Base-by-base conservation (phyloP, 2,329 filamentous ascomycete genomes). In the Trichoderma sp. region DNA sequence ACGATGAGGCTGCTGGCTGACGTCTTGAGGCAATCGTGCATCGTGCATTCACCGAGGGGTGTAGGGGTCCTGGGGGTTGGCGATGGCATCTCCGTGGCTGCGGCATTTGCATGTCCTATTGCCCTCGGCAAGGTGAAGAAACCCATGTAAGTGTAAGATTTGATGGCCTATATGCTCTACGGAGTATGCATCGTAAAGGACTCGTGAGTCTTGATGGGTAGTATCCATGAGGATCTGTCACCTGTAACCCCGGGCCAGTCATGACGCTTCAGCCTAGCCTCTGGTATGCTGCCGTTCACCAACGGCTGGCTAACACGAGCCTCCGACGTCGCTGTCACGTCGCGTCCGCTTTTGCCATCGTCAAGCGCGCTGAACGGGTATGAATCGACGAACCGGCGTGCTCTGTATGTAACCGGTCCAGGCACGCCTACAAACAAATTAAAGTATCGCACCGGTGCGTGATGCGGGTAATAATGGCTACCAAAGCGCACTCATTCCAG, bases 321-420 rank as follows among this genome's bases (percentile, higher is more conserved):
- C 50, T 63, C 60, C 60, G 50, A 63, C 60, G 60, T 63, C 60
- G 60, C 60, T 63, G 48, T 30, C 50, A 30, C 50, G 60, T 39
- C 19, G 28, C 45, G 45, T 24, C 14, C 34, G 34, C 12, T 15
- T 48, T 34, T 10, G 30, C 30, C 30, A 7, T 34, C 30, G 9
- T 1, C 30, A 12, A 34, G 30, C 30, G 30, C 30, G 30, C 30
- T 34, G 6, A 34, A 12, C 9, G 10, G 30, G 30, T 10, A 34
- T 52, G 58, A 15, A 62, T 34, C 44, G 30, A 52, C 9, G 7
- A 44, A 43, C 26, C 26, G 34, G 34, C 34, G 12, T 39, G 12
- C 34, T 14, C 34, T 39, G 2, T 14, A 39, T 39, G 34, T 14
- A 39, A 39, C 34, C 34, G 34, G 24, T 51, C 14, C 24, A 26